These are phyloP conservation scores for Starmerella powellii DNA, from an alignment of 805 yeast species.

Conservation along the genomic window DNA sequence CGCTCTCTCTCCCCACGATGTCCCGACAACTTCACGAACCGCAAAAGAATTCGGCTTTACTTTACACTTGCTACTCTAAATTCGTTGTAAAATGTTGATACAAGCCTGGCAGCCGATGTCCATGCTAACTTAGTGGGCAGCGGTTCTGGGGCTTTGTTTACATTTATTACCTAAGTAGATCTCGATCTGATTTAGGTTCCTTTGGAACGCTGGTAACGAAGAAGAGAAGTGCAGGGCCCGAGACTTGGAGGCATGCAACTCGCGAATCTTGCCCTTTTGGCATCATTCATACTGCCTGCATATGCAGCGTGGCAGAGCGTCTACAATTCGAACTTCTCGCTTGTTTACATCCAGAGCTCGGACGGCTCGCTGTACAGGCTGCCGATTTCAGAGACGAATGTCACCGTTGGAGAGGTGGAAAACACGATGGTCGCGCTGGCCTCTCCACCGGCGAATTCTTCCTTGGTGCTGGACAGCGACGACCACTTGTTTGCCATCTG, in stretches of 20 bases:
- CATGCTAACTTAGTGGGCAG: too few relatives aligned
- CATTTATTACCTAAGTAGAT: constrained; percentile 5
- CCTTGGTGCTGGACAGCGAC: constrained; percentile 23
- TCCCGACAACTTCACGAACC: too few relatives aligned
- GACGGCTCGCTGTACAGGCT: constrained; percentile 20
- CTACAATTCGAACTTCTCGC: constrained; percentile 18
- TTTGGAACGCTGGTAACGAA: too few relatives aligned
- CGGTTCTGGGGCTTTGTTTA: constrained; percentile 12
- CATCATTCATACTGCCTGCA: not conserved
- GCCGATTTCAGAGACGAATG: constrained; percentile 5
- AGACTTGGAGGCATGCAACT: not conserved
- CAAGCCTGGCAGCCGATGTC: too few relatives aligned
- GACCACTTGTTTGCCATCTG: constrained; percentile 23
- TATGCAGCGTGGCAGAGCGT: constrained; percentile 19
- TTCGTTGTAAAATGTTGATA: too few relatives aligned
- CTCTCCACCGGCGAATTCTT: constrained; percentile 24
- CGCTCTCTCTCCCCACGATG: too few relatives aligned
- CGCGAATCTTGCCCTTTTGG: not conserved
- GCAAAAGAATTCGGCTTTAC: too few relatives aligned
- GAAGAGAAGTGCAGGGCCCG: too few relatives aligned
- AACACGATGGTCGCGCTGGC: constrained; percentile 18
- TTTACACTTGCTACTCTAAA: too few relatives aligned
- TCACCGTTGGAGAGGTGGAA: constrained; percentile 6
- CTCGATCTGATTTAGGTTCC: not conserved
- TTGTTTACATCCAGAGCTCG: constrained; percentile 18